Evolutionary conservation across 179 eudicot species (phyloP).

Genomic region (Camellia oleifera): DNA sequence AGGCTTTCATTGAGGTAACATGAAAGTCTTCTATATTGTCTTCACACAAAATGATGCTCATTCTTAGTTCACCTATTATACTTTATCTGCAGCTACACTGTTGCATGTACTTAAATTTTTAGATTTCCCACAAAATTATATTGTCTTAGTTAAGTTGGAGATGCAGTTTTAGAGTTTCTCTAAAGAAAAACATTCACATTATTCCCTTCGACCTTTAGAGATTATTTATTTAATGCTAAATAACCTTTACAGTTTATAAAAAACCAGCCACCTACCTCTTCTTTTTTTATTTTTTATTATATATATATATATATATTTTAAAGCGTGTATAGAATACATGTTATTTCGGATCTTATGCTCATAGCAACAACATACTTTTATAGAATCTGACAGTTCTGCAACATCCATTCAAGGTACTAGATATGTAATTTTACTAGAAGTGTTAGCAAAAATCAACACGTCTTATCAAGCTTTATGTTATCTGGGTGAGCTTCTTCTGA

Average conservation of each 20-base stretch:
- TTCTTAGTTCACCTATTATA: neutral
- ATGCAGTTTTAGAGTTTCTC: neutral
- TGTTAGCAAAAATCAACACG: neutral
- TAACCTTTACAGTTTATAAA: neutral
- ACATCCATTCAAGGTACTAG: neutral
- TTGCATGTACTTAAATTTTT: neutral
- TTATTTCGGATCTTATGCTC: neutral
- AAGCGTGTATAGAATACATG: neutral
- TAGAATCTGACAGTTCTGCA: neutral
- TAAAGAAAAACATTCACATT: neutral
- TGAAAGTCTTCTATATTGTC: neutral
- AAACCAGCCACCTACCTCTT: neutral
- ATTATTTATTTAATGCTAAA: too few species aligned
- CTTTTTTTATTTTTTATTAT: too few species aligned
- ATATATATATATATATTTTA: neutral
- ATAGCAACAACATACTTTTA: neutral
- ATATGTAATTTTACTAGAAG: neutral
- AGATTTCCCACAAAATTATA: neutral
- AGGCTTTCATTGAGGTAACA: conserved; percentile 73
- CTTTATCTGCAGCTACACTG: neutral
- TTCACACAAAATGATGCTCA: neutral
- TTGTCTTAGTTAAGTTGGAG: neutral
- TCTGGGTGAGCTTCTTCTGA: neutral
- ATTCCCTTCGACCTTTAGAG: neutral
- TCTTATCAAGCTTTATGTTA: neutral